These are phyloP conservation scores for Dovyalis caffra DNA, from an alignment of 345 rosid genomes.

Conservation along the genomic window DNA sequence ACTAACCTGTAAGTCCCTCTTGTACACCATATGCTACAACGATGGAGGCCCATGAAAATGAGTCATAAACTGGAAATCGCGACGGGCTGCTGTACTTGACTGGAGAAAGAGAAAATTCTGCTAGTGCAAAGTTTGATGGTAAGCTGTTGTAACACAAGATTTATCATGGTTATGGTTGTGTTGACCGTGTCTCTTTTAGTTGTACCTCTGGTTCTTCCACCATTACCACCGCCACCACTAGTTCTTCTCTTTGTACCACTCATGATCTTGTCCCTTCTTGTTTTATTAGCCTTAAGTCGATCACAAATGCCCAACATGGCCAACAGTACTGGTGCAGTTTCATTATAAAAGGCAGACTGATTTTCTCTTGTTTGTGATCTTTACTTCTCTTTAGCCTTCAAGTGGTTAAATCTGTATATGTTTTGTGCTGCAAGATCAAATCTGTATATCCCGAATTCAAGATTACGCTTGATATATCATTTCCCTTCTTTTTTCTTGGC, in stretches of 20 bases:
- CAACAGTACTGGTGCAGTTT: background rate
- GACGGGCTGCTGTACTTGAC: background rate
- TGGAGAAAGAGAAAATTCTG: background rate
- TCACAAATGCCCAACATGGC: background rate
- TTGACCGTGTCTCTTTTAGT: constrained; percentile 3
- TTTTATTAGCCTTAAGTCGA: background rate
- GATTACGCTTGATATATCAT: background rate
- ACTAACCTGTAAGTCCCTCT: background rate
- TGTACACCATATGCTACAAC: background rate
- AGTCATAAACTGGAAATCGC: background rate
- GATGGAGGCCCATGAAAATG: background rate
- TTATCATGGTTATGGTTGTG: background rate
- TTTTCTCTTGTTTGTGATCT: background rate
- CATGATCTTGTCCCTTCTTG: constrained; percentile 5
- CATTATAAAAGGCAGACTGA: background rate
- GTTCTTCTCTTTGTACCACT: constrained; percentile 6
- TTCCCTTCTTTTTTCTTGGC: background rate
- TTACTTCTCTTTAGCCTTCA: background rate
- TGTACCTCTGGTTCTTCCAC: constrained; percentile 6
- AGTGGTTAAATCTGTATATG: background rate
- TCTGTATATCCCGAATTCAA: too few relatives aligned
- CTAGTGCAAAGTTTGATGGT: background rate
- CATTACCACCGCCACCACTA: constrained; percentile 9
- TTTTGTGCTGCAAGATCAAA: background rate
- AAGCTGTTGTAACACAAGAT: background rate